Base-by-base conservation (phyloP, 1,284 basidiomycete species). In the Heterobasidion annosum region DNA sequence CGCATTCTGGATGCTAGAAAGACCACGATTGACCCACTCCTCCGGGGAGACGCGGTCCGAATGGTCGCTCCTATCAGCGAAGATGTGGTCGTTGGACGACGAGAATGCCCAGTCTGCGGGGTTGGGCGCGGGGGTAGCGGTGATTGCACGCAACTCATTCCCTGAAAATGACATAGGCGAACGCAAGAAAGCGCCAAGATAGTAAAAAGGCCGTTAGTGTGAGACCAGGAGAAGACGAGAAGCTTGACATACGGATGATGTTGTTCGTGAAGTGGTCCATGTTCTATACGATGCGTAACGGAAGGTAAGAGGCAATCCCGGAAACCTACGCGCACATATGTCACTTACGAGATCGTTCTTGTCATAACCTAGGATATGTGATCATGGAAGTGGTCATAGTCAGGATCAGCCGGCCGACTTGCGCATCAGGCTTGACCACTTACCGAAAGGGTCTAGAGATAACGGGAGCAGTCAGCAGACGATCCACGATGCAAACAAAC, bases 221-320 rank as follows among this genome's bases (percentile, higher is more conserved):
- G 49, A 12, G 32, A 43, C 34, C 40, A 49, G 18, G 51, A n/a
- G 46, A 5, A 50, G 34, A 15, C 50, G 53, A 54, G 53, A 34
- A 57, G n/a, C 45, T 56, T 34, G 56, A 70, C 71, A 61, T 63
- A 75, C 79, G 77, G 61, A 85, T 84, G 64, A 85, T 82, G 63
- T 77, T 79, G 56, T 77, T 70, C 19, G 82, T 83, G 65, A 84
- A 85, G 65, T 84, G 78, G 62, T 85, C 82, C 62, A 83, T 71
- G 64, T 82, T 81, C 77, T 79, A 60, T 47, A 52, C 54, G 43
- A 44, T 5, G 43, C 8, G 16, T 56, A 1, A 57, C 53, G 46
- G 10, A 40, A 40, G n/a, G 37, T 10, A 19, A 6, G 37, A 18
- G 13, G 13, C 8, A 52, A n/a, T 16, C 35, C 37, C 40, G 33